These are phyloP conservation scores for Climacium dendroides DNA, from an alignment of 225 moss, liverwort and hornwort genomes.

Conservation along the genomic window DNA sequence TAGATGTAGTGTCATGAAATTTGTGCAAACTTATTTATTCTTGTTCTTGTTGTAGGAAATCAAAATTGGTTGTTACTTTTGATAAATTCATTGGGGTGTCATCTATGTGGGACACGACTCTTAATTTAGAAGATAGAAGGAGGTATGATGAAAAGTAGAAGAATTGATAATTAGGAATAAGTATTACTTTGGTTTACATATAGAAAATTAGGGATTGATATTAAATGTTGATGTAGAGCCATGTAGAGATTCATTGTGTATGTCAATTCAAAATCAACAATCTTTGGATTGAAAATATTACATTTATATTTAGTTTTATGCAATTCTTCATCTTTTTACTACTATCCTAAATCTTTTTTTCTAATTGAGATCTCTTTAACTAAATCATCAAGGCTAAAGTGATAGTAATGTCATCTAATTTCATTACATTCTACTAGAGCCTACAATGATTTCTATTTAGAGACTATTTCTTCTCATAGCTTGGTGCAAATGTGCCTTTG, in stretches of 20 bases:
- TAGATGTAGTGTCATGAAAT: background rate
- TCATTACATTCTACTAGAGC: background rate
- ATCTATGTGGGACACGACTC: background rate
- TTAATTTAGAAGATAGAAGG: background rate
- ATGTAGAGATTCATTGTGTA: too few relatives aligned
- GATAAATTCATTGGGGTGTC: background rate
- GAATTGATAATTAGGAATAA: background rate
- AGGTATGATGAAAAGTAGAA: background rate
- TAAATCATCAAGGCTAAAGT: background rate
- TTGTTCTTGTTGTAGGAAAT: background rate
- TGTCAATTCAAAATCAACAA: background rate
- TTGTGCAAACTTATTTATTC: background rate
- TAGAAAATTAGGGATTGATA: background rate
- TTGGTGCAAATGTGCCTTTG: background rate
- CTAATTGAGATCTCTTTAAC: background rate
- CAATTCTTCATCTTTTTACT: background rate
- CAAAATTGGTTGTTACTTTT: background rate
- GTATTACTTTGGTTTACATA: background rate
- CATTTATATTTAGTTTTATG: background rate
- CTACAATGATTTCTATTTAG: background rate
- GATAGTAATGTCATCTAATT: background rate
- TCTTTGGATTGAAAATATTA: background rate
- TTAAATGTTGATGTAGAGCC: background rate
- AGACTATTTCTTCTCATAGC: background rate
- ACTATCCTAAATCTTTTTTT: background rate